phyloP scores from a whole-genome alignment of 352 stramenopile species.

The Thalassiosira exigua region DNA sequence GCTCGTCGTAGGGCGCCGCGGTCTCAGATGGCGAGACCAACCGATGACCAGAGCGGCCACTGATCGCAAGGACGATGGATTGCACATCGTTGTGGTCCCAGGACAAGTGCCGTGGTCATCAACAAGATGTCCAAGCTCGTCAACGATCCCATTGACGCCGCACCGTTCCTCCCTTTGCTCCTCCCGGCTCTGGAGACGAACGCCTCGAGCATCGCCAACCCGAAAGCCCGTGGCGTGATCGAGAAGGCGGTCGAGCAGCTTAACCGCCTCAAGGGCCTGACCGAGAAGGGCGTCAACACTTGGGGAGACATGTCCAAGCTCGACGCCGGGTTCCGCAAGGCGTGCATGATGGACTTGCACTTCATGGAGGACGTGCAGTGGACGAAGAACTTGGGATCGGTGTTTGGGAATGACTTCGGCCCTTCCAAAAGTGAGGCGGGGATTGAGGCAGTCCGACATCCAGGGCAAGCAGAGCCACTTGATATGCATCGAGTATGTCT shows the following conservation, averaged over 20 bases:
- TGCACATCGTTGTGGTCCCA: too few relatives aligned
- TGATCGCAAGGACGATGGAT: too few relatives aligned
- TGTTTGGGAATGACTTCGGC: constrained; percentile 88
- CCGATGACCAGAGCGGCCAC: too few relatives aligned
- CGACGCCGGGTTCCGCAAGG: constrained; percentile 91
- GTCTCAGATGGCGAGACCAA: too few relatives aligned
- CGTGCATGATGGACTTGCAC: constrained; percentile 91
- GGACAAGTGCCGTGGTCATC: constrained; percentile 98
- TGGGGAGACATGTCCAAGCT: constrained; percentile 91
- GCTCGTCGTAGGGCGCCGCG: too few relatives aligned
- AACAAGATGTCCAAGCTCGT: constrained; percentile 99
- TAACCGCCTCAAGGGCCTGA: constrained; percentile 88
- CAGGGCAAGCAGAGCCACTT: constrained; percentile 89
- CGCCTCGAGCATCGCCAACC: constrained; percentile 94
- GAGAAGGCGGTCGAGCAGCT: constrained; percentile 93
- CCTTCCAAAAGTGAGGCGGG: constrained; percentile 76
- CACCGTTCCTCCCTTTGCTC: constrained; percentile 97
- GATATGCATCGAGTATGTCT: constrained; percentile 91
- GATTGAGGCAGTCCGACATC: constrained; percentile 88
- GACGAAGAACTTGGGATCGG: constrained; percentile 88
- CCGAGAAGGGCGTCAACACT: constrained; percentile 78
- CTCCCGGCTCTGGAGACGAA: constrained; percentile 96
- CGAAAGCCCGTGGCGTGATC: constrained; percentile 95
- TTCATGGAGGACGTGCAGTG: constrained; percentile 95
- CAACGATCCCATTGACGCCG: constrained; percentile 95